A percentile compares a stretch with the other conserved stretches of the same genome.
Evolutionary conservation across 345 rosid genomes (phyloP).

Genomic region (Kernera saxatilis): DNA sequence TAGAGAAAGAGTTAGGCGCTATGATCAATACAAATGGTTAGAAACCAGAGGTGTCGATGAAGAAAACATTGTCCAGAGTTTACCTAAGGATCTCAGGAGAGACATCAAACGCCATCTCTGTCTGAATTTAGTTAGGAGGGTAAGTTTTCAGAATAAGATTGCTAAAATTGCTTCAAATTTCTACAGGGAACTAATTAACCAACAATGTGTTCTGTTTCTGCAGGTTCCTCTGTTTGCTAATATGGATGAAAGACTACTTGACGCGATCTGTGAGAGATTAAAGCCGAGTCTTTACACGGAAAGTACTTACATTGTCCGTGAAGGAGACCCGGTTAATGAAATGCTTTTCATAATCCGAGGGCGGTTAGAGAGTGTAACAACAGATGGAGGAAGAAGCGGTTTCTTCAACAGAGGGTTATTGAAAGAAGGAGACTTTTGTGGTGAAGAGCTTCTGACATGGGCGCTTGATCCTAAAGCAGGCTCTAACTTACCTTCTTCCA

Average conservation of each 20-base stretch:
- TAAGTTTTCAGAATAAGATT: conserved; percentile 26
- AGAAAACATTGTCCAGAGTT: conserved; percentile 51
- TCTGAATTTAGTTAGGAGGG: conserved; percentile 77
- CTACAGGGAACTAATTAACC: background rate
- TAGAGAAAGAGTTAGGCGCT: conserved; percentile 42
- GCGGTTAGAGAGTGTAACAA: conserved; percentile 75
- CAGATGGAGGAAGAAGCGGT: conserved; percentile 90
- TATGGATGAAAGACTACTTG: conserved; percentile 80
- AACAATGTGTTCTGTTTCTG: background rate
- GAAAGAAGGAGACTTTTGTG: conserved; percentile 79
- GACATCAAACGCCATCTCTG: conserved; percentile 90
- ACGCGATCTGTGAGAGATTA: conserved; percentile 80
- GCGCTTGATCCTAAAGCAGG: conserved; percentile 83
- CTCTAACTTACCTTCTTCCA: conserved; percentile 70
- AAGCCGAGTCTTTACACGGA: conserved; percentile 78
- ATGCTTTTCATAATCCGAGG: conserved; percentile 88
- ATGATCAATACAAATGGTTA: conserved; percentile 47
- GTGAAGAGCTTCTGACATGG: conserved; percentile 91
- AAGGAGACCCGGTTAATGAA: conserved; percentile 86
- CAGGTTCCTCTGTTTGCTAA: conserved; percentile 86
- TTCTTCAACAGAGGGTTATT: conserved; percentile 68
- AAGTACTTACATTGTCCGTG: conserved; percentile 62
- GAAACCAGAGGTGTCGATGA: conserved; percentile 47
- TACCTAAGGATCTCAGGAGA: conserved; percentile 83
- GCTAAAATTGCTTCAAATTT: background rate